These are phyloP conservation scores for Maudiozyma barnettii DNA, from an alignment of 805 yeast species.

Conservation along the genomic window DNA sequence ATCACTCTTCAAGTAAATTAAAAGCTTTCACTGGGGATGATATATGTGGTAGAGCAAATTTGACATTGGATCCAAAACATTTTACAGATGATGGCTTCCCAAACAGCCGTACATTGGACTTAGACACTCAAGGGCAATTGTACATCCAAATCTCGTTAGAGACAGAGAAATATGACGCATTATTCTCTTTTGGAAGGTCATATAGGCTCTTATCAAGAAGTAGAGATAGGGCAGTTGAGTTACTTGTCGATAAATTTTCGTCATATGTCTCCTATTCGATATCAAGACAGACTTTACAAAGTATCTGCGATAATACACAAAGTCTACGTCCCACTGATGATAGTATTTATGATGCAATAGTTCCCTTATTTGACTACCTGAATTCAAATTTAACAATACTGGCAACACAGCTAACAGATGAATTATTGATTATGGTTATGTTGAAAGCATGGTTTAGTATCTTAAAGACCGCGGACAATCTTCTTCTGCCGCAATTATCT, in stretches of 20 bases:
- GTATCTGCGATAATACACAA: constrained; percentile 46
- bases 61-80: constrained; percentile 52
- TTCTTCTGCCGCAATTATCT: constrained; percentile 65
- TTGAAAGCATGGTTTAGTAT: constrained; percentile 73
- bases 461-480: constrained; percentile 54
- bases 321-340: constrained; percentile 34
- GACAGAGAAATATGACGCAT: constrained; percentile 68
- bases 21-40: constrained; percentile 40
- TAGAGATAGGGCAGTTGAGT: constrained; percentile 55
- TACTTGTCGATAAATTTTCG: constrained; percentile 66
- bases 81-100: constrained; percentile 64
- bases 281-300: constrained; percentile 49
- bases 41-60: constrained; percentile 53
- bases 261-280: constrained; percentile 47
- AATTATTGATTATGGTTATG: constrained; percentile 55
- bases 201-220: constrained; percentile 54
- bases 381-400: constrained; percentile 58
- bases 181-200: constrained; percentile 71
- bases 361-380: constrained; percentile 65
- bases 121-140: constrained; percentile 62
- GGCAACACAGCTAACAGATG: constrained; percentile 48
- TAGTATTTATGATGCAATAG: constrained; percentile 53
- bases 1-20: constrained; percentile 35
- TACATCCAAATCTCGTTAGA: constrained; percentile 65
- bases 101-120: constrained; percentile 45